Conservation (phyloP, 768 basidiomycete species). For the Sarcomyxa edulis region DNA sequence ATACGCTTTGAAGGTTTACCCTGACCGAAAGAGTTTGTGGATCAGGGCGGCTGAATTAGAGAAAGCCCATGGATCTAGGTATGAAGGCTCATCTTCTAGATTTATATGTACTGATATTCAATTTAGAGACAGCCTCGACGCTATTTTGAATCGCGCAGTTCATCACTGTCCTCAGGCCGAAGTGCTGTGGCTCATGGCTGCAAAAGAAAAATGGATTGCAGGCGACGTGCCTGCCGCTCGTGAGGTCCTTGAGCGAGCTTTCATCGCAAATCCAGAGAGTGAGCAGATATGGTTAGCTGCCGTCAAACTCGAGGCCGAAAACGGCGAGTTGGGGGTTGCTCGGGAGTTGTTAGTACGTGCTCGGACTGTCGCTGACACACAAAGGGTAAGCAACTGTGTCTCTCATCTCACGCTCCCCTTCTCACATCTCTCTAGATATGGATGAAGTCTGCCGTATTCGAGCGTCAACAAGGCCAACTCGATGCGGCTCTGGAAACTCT, state of each 20-base stretch:
- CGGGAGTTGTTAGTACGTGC: constrained; percentile 85
- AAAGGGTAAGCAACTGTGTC: constrained; percentile 53
- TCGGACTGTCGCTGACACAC: constrained; percentile 85
- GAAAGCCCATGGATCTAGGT: constrained; percentile 84
- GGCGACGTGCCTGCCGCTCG: constrained; percentile 91
- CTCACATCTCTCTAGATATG: constrained; percentile 63
- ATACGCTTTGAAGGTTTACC: constrained; percentile 88
- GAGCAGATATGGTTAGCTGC: constrained; percentile 98
- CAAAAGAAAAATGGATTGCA: constrained; percentile 92
- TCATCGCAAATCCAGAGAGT: constrained; percentile 93
- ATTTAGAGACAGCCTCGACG: constrained; percentile 80
- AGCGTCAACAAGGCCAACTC: constrained; percentile 79
- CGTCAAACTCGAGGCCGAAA: constrained; percentile 95
- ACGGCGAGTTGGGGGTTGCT: constrained; percentile 84
- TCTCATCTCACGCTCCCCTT: background rate
- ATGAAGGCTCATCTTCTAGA: too few relatives aligned
- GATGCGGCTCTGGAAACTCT: constrained; percentile 73
- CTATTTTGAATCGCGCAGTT: constrained; percentile 77
- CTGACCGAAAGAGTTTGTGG: constrained; percentile 85
- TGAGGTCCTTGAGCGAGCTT: constrained; percentile 82
- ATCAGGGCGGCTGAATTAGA: constrained; percentile 89
- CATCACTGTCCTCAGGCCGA: constrained; percentile 93
- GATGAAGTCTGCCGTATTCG: constrained; percentile 98
- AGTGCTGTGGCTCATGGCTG: constrained; percentile 95
- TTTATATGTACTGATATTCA: too few relatives aligned